Evolutionary conservation across 1,139 yeast genomes (phyloP).

Genomic region (Pneumocystis carinii): DNA sequence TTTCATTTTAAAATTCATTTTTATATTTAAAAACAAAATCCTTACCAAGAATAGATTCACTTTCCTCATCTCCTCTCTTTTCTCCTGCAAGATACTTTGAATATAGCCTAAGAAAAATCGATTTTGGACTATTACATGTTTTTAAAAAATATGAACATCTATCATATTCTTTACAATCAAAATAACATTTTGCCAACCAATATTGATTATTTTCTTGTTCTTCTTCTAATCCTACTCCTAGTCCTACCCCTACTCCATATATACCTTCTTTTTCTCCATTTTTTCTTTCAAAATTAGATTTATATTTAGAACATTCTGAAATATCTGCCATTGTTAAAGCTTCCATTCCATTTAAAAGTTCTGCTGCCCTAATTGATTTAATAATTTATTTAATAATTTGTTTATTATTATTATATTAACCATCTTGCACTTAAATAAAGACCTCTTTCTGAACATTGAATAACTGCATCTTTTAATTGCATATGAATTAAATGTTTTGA

Average conservation of each 20-base stretch:
- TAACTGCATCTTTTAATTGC: background rate
- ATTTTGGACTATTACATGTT: conserved; percentile 37
- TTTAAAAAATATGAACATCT: conserved; percentile 50
- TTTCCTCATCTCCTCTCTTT: conserved; percentile 54
- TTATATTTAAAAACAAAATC: background rate
- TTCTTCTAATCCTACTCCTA: conserved; percentile 15
- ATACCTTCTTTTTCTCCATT: background rate
- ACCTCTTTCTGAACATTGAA: conserved; percentile 6
- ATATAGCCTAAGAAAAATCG: conserved; percentile 53
- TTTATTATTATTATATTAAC: conserved; percentile 1
- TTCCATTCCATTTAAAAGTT: conserved; percentile 46
- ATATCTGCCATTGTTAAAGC: conserved; percentile 15
- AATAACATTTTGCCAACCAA: conserved; percentile 55
- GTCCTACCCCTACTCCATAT: background rate
- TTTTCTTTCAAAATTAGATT: background rate
- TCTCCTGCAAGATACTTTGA: conserved; percentile 58
- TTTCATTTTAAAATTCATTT: background rate
- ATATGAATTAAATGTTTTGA: background rate
- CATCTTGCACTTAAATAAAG: conserved; percentile 12
- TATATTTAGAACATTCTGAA: background rate
- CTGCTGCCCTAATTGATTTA: conserved; percentile 34
- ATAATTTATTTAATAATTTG: background rate
- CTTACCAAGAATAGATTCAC: conserved; percentile 42
- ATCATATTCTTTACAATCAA: conserved; percentile 74
- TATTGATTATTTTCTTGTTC: conserved; percentile 32